A percentile compares a stretch with the other conserved stretches of the same genome.
phyloP scores from a whole-genome alignment of 73 alveolate species.

The Effrenium voratum region DNA sequence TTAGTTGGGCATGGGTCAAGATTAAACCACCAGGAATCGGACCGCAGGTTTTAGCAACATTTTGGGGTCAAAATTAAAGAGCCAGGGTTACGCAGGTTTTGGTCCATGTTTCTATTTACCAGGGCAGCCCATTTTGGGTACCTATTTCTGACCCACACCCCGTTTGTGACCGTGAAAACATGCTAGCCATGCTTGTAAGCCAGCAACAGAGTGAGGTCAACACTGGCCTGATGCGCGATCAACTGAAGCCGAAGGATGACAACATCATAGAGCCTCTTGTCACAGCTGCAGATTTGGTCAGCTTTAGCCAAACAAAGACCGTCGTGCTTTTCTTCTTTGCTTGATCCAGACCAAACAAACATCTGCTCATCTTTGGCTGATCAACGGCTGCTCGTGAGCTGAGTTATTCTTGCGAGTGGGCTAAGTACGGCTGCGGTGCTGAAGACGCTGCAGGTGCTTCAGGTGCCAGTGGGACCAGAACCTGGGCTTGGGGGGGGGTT shows the following conservation, averaged over 20 bases:
- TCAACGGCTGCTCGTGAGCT: no score
- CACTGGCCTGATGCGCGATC: constrained; percentile 46
- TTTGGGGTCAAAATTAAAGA: no score
- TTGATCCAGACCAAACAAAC: no score
- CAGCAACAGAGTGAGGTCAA: not conserved
- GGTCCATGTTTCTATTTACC: not conserved
- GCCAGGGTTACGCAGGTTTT: not conserved
- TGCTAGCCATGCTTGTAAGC: not conserved
- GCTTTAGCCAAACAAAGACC: no score
- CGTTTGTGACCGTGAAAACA: not conserved
- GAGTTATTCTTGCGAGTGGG: no score
- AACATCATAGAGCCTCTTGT: constrained; percentile 39
- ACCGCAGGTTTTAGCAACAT: not conserved
- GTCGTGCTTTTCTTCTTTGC: no score
- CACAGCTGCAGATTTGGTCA: no score
- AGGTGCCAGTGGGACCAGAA: constrained; percentile 9
- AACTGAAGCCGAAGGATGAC: not conserved
- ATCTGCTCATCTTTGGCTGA: no score
- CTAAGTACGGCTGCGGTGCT: constrained; percentile 42
- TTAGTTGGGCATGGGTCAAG: not conserved
- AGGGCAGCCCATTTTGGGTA: not conserved
- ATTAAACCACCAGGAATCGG: not conserved
- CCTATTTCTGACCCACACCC: not conserved
- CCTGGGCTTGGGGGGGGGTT: no score
- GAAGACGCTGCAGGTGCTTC: constrained; percentile 62